A percentile compares a stretch with the other conserved stretches of the same genome.
Evolutionary conservation across 305 asterid species (phyloP).

Genomic region (Striga hermonthica): DNA sequence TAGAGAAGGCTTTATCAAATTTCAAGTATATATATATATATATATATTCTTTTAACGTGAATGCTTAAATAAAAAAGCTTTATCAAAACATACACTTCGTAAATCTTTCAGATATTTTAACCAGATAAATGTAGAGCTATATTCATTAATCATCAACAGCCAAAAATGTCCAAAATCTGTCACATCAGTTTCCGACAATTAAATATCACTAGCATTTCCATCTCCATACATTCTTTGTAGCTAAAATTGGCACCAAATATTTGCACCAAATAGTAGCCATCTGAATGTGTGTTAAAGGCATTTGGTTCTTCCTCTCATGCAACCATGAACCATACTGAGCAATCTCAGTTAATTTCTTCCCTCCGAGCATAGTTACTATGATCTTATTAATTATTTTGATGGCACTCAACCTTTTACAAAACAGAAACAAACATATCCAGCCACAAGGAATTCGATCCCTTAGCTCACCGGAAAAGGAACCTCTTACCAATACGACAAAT

Average conservation of each 20-base stretch:
- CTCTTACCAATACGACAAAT: no score
- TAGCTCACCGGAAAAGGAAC: no score
- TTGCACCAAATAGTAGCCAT: constrained; percentile 11
- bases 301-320: background rate
- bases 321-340: background rate
- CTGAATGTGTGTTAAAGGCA: constrained; percentile 1
- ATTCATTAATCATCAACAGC: background rate
- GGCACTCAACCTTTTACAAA: no score
- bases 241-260: no score
- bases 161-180: background rate
- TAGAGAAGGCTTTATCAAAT: constrained; percentile 30
- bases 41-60: background rate
- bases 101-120: background rate
- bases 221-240: background rate
- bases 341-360: constrained; percentile 13
- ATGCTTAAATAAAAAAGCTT: background rate
- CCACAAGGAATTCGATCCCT: no score
- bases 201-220: background rate
- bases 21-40: background rate
- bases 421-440: no score
- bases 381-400: background rate
- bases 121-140: background rate
- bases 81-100: background rate
- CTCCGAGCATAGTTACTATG: background rate
- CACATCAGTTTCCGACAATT: background rate